phyloP scores from a whole-genome alignment of 1,284 basidiomycete genomes.

The Chalciporus sp. region DNA sequence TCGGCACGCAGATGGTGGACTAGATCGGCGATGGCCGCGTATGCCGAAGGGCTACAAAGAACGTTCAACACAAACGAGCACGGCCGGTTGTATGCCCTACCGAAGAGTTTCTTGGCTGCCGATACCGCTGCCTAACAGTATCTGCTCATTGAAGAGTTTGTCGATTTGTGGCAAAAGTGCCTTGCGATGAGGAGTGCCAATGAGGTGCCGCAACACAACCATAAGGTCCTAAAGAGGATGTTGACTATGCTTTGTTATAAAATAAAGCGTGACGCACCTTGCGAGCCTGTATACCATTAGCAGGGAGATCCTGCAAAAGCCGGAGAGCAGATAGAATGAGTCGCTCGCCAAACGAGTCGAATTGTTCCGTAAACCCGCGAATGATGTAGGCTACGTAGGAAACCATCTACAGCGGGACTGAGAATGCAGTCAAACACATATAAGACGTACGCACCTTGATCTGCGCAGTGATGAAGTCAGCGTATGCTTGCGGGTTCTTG shows the following conservation, averaged over 20 bases:
- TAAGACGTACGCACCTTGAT: slow-evolving; percentile 68
- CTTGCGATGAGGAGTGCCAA: slow-evolving; percentile 80
- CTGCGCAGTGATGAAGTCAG: slow-evolving; percentile 90
- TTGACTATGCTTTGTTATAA: slow-evolving; percentile 1
- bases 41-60: slow-evolving; percentile 71
- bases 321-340: slow-evolving; percentile 85
- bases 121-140: slow-evolving; percentile 86
- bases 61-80: slow-evolving; percentile 12
- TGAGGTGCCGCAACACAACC: slow-evolving; percentile 91
- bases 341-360: slow-evolving; percentile 80
- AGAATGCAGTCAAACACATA: not conserved
- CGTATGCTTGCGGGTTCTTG: slow-evolving; percentile 79
- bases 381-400: slow-evolving; percentile 94
- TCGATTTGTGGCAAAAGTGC: slow-evolving; percentile 87
- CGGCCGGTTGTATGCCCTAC: slow-evolving; percentile 43
- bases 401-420: slow-evolving; percentile 63
- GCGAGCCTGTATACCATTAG: slow-evolving; percentile 80
- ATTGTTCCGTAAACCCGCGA: slow-evolving; percentile 69
- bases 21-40: slow-evolving; percentile 90
- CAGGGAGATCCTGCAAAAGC: slow-evolving; percentile 92
- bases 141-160: slow-evolving; percentile 88
- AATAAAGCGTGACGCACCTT: slow-evolving; percentile 50
- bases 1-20: slow-evolving; percentile 92
- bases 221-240: slow-evolving; percentile 74
- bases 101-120: slow-evolving; percentile 84